Conservation (phyloP, 2,329 filamentous ascomycete species). For the Penicillium sp. region DNA sequence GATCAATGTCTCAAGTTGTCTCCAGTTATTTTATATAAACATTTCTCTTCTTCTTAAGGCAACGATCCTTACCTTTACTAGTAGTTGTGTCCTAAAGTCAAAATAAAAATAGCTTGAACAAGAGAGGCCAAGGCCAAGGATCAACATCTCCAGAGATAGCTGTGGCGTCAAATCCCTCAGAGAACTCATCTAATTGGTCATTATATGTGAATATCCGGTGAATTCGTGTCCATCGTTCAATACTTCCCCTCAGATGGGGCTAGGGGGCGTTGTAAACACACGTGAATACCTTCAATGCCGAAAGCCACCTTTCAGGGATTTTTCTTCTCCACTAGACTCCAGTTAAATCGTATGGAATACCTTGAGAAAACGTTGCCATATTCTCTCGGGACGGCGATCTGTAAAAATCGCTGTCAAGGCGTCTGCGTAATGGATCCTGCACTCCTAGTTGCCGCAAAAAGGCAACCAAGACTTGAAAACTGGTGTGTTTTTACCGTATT, state of each 20-base stretch:
- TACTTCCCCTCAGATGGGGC: neutral
- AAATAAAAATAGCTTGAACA: neutral
- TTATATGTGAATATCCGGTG: neutral
- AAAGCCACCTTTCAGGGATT: conserved; percentile 1
- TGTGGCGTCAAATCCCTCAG: neutral
- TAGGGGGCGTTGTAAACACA: neutral
- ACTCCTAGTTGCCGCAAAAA: conserved; percentile 6
- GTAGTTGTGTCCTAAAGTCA: neutral
- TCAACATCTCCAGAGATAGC: neutral
- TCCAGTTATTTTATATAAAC: neutral
- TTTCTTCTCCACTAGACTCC: neutral
- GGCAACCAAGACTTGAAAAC: conserved; percentile 4
- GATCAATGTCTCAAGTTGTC: conserved; percentile 11
- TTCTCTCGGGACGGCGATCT: neutral
- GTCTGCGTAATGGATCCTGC: neutral
- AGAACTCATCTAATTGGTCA: neutral
- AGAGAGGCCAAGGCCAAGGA: neutral
- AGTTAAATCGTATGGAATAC: neutral
- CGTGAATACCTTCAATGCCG: conserved; percentile 7
- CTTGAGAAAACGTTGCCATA: neutral
- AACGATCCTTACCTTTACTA: neutral
- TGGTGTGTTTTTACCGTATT: neutral
- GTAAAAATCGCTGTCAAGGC: neutral
- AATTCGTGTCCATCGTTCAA: neutral
- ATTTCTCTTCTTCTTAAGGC: neutral